phyloP scores from a whole-genome alignment of 371 early-diverging fungal species.

The Rhizopus stolonifer region DNA sequence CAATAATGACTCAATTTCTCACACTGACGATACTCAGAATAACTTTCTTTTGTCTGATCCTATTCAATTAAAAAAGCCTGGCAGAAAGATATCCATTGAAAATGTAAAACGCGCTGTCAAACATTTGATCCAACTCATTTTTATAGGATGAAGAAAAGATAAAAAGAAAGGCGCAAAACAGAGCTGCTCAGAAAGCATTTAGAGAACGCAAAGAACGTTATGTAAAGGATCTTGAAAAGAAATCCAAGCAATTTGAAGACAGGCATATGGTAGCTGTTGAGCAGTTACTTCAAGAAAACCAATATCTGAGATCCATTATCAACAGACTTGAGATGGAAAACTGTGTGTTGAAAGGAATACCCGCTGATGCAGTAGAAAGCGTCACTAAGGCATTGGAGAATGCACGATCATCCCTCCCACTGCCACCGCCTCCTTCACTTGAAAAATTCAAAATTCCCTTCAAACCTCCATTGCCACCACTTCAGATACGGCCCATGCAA shows the following conservation, averaged over 20 bases:
- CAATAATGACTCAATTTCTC: no score
- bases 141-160: constrained; percentile 17
- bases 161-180: constrained; percentile 73
- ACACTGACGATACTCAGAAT: no score
- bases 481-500: constrained; percentile 10
- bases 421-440: background rate
- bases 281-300: constrained; percentile 40
- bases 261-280: constrained; percentile 29
- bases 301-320: constrained; percentile 34
- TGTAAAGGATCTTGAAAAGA: constrained; percentile 60
- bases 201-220: constrained; percentile 78
- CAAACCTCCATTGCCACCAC: constrained; percentile 5
- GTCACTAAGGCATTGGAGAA: background rate
- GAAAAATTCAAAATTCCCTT: background rate
- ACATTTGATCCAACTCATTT: no score
- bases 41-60: no score
- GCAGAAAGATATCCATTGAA: no score
- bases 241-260: constrained; percentile 58
- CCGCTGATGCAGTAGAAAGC: constrained; percentile 10
- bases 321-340: constrained; percentile 34
- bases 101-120: no score
- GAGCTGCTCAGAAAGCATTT: constrained; percentile 77
- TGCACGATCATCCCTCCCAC: background rate
- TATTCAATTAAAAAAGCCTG: no score
- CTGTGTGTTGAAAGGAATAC: constrained; percentile 34